Conservation (phyloP, 2,329 filamentous ascomycete species). For the Aspergillus texensis region DNA sequence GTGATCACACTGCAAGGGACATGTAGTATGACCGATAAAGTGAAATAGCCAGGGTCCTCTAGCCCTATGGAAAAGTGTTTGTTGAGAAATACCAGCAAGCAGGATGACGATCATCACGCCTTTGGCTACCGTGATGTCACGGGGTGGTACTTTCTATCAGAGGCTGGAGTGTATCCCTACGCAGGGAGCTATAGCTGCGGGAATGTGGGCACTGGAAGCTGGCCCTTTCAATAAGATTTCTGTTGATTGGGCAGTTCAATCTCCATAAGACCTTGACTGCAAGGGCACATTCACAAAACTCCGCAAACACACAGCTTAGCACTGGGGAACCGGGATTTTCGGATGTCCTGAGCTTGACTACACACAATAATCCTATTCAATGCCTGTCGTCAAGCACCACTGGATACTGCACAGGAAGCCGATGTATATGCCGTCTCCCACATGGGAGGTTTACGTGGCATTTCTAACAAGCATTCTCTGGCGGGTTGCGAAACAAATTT, state of each 20-base stretch:
- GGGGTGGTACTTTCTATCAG: not conserved
- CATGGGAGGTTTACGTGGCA: not conserved
- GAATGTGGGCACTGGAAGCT: not conserved
- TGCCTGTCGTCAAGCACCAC: not conserved
- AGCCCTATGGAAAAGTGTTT: not conserved
- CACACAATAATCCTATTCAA: not conserved
- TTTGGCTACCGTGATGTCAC: not conserved
- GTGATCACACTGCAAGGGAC: not conserved
- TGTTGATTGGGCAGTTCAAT: not conserved
- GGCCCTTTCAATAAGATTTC: not conserved
- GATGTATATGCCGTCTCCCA: not conserved
- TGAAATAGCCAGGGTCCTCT: not conserved
- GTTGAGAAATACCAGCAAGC: not conserved
- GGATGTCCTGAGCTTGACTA: not conserved
- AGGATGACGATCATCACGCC: not conserved
- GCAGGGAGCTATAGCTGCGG: not conserved
- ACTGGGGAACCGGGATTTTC: not conserved
- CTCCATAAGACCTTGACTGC: not conserved
- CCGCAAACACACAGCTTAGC: not conserved
- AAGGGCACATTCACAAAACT: not conserved
- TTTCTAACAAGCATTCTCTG: not conserved
- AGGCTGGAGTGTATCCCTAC: not conserved
- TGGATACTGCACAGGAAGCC: not conserved
- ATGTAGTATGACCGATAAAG: not conserved
- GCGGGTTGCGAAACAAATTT: not conserved